A percentile compares a stretch with the other conserved stretches of the same genome.
phyloP scores from a whole-genome alignment of 768 basidiomycete genomes.

The Boletus fagicola region DNA sequence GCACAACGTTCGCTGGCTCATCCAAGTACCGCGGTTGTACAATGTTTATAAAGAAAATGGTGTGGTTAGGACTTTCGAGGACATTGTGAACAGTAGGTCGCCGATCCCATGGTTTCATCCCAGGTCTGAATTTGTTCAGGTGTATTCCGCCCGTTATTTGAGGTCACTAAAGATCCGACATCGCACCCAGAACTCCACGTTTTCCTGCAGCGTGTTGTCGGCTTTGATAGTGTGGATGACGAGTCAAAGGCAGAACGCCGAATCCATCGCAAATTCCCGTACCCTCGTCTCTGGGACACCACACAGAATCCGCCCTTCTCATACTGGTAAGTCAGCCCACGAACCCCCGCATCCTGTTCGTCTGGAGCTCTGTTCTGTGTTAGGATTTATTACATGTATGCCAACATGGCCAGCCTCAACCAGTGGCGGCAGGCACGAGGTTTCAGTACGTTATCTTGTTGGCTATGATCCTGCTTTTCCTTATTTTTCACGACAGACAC shows the following conservation, averaged over 20 bases:
- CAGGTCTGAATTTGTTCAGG: conserved; percentile 46
- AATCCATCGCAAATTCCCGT: conserved; percentile 92
- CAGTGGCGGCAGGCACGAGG: conserved; percentile 85
- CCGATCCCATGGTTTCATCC: not conserved
- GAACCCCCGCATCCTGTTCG: not conserved
- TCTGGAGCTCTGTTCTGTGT: conserved; percentile 3
- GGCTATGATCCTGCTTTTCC: conserved; percentile 3
- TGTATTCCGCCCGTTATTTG: conserved; percentile 89
- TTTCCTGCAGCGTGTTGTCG: conserved; percentile 92
- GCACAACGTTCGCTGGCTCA: conserved; percentile 97
- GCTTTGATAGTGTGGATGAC: conserved; percentile 98
- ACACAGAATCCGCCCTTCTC: conserved; percentile 90
- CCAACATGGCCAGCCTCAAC: conserved; percentile 93
- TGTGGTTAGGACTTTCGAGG: conserved; percentile 81
- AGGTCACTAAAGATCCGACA: conserved; percentile 89
- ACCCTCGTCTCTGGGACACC: conserved; percentile 86
- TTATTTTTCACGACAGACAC: conserved; percentile 59
- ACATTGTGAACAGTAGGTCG: conserved; percentile 81
- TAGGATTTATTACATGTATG: conserved; percentile 97
- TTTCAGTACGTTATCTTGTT: conserved; percentile 68
- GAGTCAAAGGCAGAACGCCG: conserved; percentile 92
- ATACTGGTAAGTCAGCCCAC: conserved; percentile 67
- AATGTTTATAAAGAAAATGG: conserved; percentile 92
- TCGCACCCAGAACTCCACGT: conserved; percentile 93
- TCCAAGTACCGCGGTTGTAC: conserved; percentile 93